phyloP scores from a whole-genome alignment of 129 eudicot species.

The Flaveria brownii region DNA sequence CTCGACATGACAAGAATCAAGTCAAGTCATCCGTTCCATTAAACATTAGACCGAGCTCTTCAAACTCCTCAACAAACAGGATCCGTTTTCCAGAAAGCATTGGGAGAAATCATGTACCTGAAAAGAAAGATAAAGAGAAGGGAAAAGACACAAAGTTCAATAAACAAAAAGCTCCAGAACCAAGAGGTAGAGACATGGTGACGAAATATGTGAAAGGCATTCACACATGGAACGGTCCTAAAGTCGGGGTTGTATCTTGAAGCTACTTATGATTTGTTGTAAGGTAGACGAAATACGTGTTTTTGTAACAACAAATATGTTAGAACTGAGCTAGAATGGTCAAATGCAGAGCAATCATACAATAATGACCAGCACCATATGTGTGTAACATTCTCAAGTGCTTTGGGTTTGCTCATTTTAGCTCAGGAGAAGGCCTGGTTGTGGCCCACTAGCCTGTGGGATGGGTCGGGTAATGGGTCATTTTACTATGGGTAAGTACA shows the following conservation, averaged over 20 bases:
- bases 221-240: conserved; percentile 32
- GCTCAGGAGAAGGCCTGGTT: conserved; percentile 7
- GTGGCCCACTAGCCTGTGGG: too few species aligned
- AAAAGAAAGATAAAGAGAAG: conserved; percentile 34
- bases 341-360: conserved; percentile 24
- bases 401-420: conserved; percentile 25
- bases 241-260: conserved; percentile 10
- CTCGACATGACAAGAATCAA: conserved; percentile 18
- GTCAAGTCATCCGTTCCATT: conserved; percentile 33
- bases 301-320: conserved; percentile 15
- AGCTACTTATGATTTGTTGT: conserved; percentile 14
- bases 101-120: conserved; percentile 13
- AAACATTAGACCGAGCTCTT: conserved; percentile 36
- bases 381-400: conserved; percentile 16
- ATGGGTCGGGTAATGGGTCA: too few species aligned
- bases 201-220: conserved; percentile 33
- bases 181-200: conserved; percentile 24
- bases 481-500: neutral
- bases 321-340: conserved; percentile 20
- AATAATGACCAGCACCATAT: neutral
- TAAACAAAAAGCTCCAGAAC: conserved; percentile 28
- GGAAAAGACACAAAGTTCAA: conserved; percentile 21
- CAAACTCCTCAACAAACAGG: conserved; percentile 38
- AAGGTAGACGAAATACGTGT: conserved; percentile 31
- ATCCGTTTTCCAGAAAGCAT: conserved; percentile 30